Base-by-base conservation (phyloP, 2,329 filamentous ascomycete genomes). In the Ceratocystis diversiconidia region DNA sequence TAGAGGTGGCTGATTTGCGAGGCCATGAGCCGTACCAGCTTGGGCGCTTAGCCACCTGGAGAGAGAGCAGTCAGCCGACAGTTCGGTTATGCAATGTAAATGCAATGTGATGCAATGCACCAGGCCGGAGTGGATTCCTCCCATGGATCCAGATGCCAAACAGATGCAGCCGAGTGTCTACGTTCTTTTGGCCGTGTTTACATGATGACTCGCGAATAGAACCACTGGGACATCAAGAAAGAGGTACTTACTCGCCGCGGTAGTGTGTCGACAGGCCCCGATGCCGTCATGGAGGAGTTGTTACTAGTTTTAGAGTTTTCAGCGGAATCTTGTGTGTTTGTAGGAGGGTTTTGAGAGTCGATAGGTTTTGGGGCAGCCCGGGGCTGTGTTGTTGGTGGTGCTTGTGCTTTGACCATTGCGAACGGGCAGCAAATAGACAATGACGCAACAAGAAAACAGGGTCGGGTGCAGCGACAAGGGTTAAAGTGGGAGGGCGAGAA, bases 1-100 rank as follows among this genome's bases (percentile, higher is more conserved):
- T 85, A 7, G 83, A 86, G 32, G 84, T 78, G 17, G 77, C 74
- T 5, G 83, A 81, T 70, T 86, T 86, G 68, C 80, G 76, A 19
- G 82, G 80, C 82, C 82, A 85, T 19, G 83, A 82, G 64, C 82
- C 82, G 72, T 86, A 86, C 84, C 83, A 86, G 72, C 82, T 85
- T 61, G 76, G 76, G 7, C 78, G 74, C 71, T 83, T 83, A 67
- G 77, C 78, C 46, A 79, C 73, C 80, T 83, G 70, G 1, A 41
- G 36, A 44, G 2, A 15, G 61, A n/a, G 61, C 4, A 63, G 62
- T 64, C 55, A 59, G 55, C 55, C 7, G 55, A 4, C 30, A n/a
- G 25, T 36, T 25, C 10, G 28, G 3, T 36, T 15, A 59, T n/a
- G 30, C 55, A 30, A 6, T 19, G 50, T 15, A 55, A 19, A 4